Conservation (phyloP, 306 rosid species). For the Dalbergia cochinchinensis region DNA sequence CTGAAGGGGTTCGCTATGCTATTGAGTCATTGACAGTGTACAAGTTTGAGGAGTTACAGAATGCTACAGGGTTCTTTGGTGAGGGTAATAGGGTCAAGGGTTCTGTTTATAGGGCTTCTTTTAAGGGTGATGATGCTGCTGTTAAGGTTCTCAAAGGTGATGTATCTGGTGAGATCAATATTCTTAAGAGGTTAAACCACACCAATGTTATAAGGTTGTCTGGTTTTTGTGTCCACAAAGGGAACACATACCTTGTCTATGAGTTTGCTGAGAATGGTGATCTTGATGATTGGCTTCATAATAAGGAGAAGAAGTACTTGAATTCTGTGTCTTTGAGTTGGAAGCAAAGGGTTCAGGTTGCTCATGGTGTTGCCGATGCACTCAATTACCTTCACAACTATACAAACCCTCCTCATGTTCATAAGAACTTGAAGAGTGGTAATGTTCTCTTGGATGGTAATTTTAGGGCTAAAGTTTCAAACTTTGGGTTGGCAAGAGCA, state of each 20-base stretch:
- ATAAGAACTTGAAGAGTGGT: conserved; percentile 72
- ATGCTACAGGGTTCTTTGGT: conserved; percentile 59
- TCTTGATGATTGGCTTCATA: conserved; percentile 62
- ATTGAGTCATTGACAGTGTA: conserved; percentile 68
- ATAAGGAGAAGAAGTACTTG: conserved; percentile 17
- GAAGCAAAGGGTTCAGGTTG: conserved; percentile 81
- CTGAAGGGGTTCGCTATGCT: conserved; percentile 60
- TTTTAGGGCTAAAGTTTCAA: conserved; percentile 68
- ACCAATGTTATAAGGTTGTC: conserved; percentile 76
- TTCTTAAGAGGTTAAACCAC: conserved; percentile 73
- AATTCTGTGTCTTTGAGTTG: conserved; percentile 49
- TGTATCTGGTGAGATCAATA: conserved; percentile 68
- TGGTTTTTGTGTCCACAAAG: conserved; percentile 72
- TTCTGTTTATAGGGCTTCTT: conserved; percentile 66
- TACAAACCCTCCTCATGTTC: conserved; percentile 64
- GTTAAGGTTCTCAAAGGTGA: conserved; percentile 75
- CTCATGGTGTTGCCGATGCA: conserved; percentile 72
- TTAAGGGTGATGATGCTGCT: conserved; percentile 80
- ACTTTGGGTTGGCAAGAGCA: conserved; percentile 72
- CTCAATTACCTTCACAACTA: conserved; percentile 79
- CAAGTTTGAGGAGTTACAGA: conserved; percentile 58
- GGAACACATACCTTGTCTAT: conserved; percentile 73
- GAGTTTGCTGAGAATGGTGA: conserved; percentile 73
- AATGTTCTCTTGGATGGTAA: conserved; percentile 69
- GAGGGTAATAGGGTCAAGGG: conserved; percentile 64